Percentiles rank a stretch among this genome's conserved stretches.
These are phyloP conservation scores for Aspergillus panamensis DNA, from an alignment of 495 filamentous ascomycete genomes.

Conservation along the genomic window DNA sequence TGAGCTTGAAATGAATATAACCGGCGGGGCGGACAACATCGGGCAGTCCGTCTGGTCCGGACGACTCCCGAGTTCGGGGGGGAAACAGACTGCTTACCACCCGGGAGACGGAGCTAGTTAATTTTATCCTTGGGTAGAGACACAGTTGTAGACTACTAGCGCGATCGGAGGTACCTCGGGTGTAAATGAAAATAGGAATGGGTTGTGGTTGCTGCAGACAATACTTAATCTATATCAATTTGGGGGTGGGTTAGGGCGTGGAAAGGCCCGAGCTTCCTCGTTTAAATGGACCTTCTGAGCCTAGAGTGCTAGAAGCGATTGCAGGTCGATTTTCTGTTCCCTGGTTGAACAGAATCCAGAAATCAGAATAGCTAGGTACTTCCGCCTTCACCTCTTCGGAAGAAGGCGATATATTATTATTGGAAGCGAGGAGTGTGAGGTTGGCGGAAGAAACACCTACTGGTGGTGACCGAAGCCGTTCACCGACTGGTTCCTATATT, in stretches of 20 bases:
- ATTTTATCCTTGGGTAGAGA: neutral
- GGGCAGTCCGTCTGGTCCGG: constrained; percentile 25
- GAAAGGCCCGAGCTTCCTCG: neutral
- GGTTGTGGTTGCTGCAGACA: neutral
- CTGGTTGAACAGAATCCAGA: neutral
- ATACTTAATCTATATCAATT: neutral
- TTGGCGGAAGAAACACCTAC: neutral
- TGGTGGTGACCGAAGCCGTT: neutral
- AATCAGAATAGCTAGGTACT: neutral
- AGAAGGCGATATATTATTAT: neutral
- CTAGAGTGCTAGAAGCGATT: neutral
- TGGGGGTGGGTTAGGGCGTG: neutral
- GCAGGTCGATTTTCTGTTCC: neutral
- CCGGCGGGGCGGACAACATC: constrained; percentile 22
- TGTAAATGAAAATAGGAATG: constrained; percentile 1
- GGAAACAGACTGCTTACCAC: neutral
- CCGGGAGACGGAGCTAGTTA: neutral
- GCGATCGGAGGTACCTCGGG: neutral
- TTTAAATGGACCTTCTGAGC: neutral
- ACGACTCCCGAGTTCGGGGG: constrained; percentile 16
- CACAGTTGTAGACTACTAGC: neutral
- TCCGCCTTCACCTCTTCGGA: neutral
- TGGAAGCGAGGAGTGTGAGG: neutral
- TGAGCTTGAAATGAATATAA: neutral
- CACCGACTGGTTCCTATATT: constrained; percentile 24